These are phyloP conservation scores for Haplosporangium gracile DNA, from an alignment of 192 early-diverging fungal species.

Conservation along the genomic window DNA sequence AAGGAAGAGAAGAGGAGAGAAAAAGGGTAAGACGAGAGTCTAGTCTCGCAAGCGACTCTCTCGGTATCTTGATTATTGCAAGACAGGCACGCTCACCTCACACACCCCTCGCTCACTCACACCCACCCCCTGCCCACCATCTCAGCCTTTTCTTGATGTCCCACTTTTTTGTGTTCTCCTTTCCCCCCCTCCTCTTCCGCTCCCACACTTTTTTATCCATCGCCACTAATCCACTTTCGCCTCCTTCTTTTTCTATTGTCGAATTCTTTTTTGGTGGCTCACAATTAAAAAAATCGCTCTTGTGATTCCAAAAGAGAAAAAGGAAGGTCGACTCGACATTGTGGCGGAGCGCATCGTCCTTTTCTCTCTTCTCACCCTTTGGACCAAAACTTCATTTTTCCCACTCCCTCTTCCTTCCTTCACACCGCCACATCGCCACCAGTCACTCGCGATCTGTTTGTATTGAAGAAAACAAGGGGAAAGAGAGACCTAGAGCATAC, in stretches of 20 bases:
- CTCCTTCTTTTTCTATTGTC: neutral
- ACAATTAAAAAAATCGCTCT: too few species aligned
- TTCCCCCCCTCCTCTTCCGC: neutral
- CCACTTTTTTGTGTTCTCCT: neutral
- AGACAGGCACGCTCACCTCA: neutral
- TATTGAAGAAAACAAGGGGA: too few species aligned
- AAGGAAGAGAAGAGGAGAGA: neutral
- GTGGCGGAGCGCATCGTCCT: neutral
- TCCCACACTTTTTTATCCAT: constrained; percentile 3
- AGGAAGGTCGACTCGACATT: neutral
- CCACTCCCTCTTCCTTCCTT: neutral
- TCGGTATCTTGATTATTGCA: neutral
- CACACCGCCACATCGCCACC: neutral
- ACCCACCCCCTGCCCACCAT: too few species aligned
- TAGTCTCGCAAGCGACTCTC: neutral
- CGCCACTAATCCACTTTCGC: neutral
- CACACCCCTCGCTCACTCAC: neutral
- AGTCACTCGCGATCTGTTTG: neutral
- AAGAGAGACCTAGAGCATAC: neutral
- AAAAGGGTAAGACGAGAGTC: neutral
- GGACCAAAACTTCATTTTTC: neutral
- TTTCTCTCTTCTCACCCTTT: neutral
- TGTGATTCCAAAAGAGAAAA: neutral
- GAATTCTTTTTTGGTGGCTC: too few species aligned
- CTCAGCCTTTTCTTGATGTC: neutral